These are phyloP conservation scores for Dentipellis sp. DNA, from an alignment of 768 basidiomycete species.

Conservation along the genomic window DNA sequence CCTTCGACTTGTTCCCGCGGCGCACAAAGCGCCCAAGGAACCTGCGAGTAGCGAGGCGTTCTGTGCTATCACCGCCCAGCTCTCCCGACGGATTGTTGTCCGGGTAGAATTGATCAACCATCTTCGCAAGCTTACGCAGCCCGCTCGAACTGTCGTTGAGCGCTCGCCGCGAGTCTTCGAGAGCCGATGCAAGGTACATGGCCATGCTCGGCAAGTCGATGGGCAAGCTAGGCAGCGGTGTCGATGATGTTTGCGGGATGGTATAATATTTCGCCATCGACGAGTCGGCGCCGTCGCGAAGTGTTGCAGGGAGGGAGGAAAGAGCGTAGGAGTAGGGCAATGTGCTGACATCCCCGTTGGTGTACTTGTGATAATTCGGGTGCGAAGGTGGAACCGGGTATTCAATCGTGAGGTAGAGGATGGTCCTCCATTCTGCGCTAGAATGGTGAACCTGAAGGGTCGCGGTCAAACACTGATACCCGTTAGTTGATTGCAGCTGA, in stretches of 20 bases:
- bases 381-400: slow-evolving; percentile 43
- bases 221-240: slow-evolving; percentile 64
- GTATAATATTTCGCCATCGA: slow-evolving; percentile 60
- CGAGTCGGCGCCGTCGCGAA: slow-evolving; percentile 57
- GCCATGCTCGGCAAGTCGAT: slow-evolving; percentile 71
- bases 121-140: slow-evolving; percentile 58
- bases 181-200: slow-evolving; percentile 60
- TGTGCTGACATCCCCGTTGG: slow-evolving; percentile 48
- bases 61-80: slow-evolving; percentile 30
- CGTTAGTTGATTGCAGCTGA: not conserved
- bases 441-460: slow-evolving; percentile 45
- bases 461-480: slow-evolving; percentile 1
- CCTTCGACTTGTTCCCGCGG: slow-evolving; percentile 31
- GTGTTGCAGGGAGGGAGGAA: slow-evolving; percentile 46
- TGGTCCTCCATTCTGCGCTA: slow-evolving; percentile 58
- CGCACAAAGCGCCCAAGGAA: slow-evolving; percentile 39
- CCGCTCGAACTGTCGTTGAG: slow-evolving; percentile 51
- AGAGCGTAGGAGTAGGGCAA: slow-evolving; percentile 70
- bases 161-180: slow-evolving; percentile 60
- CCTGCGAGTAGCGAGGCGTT: slow-evolving; percentile 44
- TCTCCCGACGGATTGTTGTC: slow-evolving; percentile 23
- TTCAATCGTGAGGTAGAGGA: slow-evolving; percentile 75
- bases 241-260: slow-evolving; percentile 47
- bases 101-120: slow-evolving; percentile 61
- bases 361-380: slow-evolving; percentile 37